Evolutionary conservation across 352 stramenopile species (phyloP).

Genomic region (Phytophthora boehmeriae): DNA sequence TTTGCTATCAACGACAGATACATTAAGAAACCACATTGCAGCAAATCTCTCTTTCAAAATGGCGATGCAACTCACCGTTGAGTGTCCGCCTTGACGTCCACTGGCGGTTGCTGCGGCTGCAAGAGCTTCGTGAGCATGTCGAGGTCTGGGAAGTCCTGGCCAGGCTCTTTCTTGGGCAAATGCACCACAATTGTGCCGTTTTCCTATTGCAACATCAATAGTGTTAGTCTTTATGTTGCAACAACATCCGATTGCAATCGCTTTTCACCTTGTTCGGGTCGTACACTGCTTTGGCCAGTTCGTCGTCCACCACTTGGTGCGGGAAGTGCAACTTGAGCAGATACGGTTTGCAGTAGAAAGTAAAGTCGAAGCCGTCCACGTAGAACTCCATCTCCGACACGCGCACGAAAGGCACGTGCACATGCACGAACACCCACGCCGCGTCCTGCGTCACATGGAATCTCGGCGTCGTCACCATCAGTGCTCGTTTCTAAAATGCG

Average conservation of each 20-base stretch:
- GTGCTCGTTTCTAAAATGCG: too few relatives aligned
- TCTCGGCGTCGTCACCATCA: constrained; percentile 80
- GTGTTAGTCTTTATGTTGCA: background rate
- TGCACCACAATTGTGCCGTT: constrained; percentile 94
- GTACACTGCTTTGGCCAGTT: constrained; percentile 90
- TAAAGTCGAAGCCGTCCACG: constrained; percentile 90
- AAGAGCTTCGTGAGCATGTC: constrained; percentile 93
- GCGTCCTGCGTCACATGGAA: constrained; percentile 88
- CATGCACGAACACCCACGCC: constrained; percentile 85
- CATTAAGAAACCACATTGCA: constrained; percentile 8
- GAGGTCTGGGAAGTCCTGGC: constrained; percentile 91
- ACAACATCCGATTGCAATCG: too few relatives aligned
- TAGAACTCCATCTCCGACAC: constrained; percentile 94
- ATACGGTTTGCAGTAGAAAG: constrained; percentile 97
- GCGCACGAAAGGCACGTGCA: constrained; percentile 91
- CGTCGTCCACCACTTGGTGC: constrained; percentile 87
- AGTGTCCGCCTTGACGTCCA: constrained; percentile 37
- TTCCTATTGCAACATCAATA: constrained; percentile 51
- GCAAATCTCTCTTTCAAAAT: background rate
- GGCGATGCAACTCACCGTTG: constrained; percentile 32
- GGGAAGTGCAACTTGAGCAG: constrained; percentile 96
- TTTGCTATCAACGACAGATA: constrained; percentile 29
- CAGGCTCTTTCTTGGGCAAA: constrained; percentile 88
- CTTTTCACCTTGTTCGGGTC: constrained; percentile 85
- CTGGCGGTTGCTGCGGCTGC: constrained; percentile 57